Base-by-base conservation (phyloP, 192 early-diverging fungal species). In the Gorgonomyces haynaldii region DNA sequence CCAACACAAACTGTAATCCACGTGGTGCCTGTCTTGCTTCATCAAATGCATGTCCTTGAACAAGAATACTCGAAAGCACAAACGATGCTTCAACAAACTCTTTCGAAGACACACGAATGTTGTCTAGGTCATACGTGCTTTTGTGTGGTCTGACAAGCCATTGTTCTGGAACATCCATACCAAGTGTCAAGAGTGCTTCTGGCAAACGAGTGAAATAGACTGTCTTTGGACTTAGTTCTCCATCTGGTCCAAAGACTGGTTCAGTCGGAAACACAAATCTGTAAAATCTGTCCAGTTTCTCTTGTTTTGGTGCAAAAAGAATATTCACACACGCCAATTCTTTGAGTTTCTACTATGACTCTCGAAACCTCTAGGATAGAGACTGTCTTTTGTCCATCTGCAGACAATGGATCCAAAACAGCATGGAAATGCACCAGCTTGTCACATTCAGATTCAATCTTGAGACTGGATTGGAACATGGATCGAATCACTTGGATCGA, bases 121-220 rank as follows among this genome's bases (percentile, higher is more conserved):
- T 98, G 64, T 98, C 95, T 16, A 98, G 64, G 55, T 98, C 95
- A 46, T 93, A 69, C 15, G 83, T 64, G 8, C 85, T 88, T 6
- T 80, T 73, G 1, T 74, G 64, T 1, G 91, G 84, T 2, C 82
- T 82, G 1, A 91, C 86, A 36, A 91, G 77, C 95, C 95, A 98
- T 7, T 88, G 70, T 16, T 81, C 68, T 34, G 88, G 86, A 24
- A 83, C 84, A 54, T 98, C 88, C 49, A 91, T 72, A 21, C 85
- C 86, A 8, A 98, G 61, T 1, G 91, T 96, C 24, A 89, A 72
- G 4, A 98, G 63, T 9, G 86, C 78, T 1, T 69, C 63, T 0
- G 95, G 95, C 15, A 96, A 53, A 17, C 67, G 68, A 10, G 56
- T 53, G 65, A 98, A 93, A 25, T 69, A 70, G 2, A 84, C 86